Percentiles rank a stretch among this genome's conserved stretches.
Evolutionary conservation across 2,329 filamentous ascomycete species (phyloP).

Genomic region (Pseudopithomyces chartarum): DNA sequence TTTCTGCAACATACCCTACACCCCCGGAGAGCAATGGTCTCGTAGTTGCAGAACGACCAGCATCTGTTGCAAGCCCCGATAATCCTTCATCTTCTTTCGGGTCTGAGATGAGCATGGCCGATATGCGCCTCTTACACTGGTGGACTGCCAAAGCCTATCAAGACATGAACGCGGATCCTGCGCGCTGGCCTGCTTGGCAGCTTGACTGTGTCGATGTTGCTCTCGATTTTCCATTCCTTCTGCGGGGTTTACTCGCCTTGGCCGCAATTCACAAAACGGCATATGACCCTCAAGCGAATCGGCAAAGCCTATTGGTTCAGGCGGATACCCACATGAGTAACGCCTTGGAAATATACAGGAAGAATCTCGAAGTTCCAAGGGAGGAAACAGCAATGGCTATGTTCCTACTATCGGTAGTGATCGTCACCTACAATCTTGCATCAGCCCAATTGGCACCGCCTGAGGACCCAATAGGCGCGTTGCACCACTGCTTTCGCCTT

Average conservation of each 20-base stretch:
- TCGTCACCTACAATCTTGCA: constrained; percentile 37
- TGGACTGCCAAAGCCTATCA: constrained; percentile 30
- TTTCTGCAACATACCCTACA: constrained; percentile 18
- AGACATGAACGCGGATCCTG: constrained; percentile 23
- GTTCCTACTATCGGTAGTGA: constrained; percentile 34
- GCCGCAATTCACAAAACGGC: constrained; percentile 35
- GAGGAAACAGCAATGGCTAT: constrained; percentile 30
- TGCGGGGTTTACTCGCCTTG: constrained; percentile 35
- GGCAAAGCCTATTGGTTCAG: constrained; percentile 28
- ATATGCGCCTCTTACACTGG: constrained; percentile 35
- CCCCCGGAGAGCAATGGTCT: constrained; percentile 19
- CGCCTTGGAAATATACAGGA: constrained; percentile 29
- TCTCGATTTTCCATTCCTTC: constrained; percentile 34
- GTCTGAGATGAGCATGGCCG: constrained; percentile 30
- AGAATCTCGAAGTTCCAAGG: constrained; percentile 25
- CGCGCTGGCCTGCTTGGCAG: constrained; percentile 20
- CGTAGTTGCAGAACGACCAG: constrained; percentile 9
- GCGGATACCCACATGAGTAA: constrained; percentile 35
- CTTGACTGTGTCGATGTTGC: constrained; percentile 27
- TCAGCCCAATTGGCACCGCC: constrained; percentile 32
- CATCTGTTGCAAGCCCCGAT: constrained; percentile 13
- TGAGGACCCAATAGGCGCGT: constrained; percentile 31
- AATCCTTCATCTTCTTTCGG: not conserved
- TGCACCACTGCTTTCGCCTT: constrained; percentile 37
- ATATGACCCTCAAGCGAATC: constrained; percentile 22